Evolutionary conservation across 2,329 filamentous ascomycete genomes (phyloP), one percentile per base, ranked within the genome.

Genomic region (Colletotrichum kahawae): DNA sequence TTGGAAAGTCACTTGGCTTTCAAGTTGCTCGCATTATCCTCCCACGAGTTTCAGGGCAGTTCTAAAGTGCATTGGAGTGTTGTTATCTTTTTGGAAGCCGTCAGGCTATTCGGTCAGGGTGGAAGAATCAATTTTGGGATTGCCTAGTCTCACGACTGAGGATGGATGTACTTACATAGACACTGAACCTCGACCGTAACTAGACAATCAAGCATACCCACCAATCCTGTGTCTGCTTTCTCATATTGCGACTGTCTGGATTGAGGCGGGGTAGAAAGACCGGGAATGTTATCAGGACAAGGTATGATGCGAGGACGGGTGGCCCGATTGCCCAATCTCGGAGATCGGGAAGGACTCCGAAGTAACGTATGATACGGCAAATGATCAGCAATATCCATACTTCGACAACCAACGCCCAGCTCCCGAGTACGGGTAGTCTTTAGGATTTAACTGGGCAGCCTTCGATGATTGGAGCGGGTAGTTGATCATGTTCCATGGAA

Each of bases 321-420:
- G n/a, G 16, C 21, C 31, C 48, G 51, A 38, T 21, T 24, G 13
- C 31, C 31, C 7, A 59, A 56, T 33, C 24, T 16, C 21, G 33
- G 36, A 48, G n/a, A 48, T 59, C 33, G 62, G 60, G 43, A 21
- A 24, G 31, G 36, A 29, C 24, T 24, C 68, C 68, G 68, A 64
- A 14, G 68, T 63, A 64, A 70, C 59, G 59, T 70, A 57, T 54
- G 59, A 64, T 65, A 56, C 18, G 21, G 43, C 59, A 31, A 29
- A 56, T 38, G 57, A 70, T 56, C 68, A 18, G n/a, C 59, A 12
- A 13, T 3, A 34, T 34, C 24, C 1, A 51, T 51, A 21, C 10
- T 51, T 51, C n/a, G 10, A 2, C 12, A 57, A 4, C 54, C 24
- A 18, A 31, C 54, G 1, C 29, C 54, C 12, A 31, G 24, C 2